A percentile compares a stretch with the other conserved stretches of the same genome.
phyloP scores from a whole-genome alignment of 192 early-diverging fungal species.

The Umbelopsis isabellina region DNA sequence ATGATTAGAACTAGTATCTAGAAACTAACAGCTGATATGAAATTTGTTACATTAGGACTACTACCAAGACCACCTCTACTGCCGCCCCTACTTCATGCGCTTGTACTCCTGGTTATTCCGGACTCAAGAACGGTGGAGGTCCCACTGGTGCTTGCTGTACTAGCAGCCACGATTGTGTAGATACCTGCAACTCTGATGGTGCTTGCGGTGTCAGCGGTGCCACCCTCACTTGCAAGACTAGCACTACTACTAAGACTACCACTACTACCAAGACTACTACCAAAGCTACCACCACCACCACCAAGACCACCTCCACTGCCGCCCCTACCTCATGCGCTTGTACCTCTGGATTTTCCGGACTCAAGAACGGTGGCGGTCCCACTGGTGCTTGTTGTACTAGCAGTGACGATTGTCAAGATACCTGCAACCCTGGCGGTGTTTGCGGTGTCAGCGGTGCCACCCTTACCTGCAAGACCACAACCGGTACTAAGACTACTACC shows the following conservation, averaged over 20 bases:
- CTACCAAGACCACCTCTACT: slow-evolving; percentile 13
- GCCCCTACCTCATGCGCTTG: not conserved
- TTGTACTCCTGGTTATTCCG: not conserved
- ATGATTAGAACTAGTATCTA: no score
- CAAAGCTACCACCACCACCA: slow-evolving; percentile 8
- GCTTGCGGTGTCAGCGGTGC: not conserved
- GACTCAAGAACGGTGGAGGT: not conserved
- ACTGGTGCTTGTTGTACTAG: not conserved
- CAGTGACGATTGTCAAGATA: not conserved
- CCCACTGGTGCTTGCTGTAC: not conserved
- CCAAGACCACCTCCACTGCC: not conserved
- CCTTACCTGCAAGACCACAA: not conserved
- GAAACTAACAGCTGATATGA: no score
- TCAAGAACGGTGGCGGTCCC: not conserved
- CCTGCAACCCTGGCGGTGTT: not conserved
- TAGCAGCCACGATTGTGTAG: not conserved
- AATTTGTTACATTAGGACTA: not conserved
- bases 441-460: not conserved
- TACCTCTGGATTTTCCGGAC: not conserved
- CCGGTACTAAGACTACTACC: slow-evolving; percentile 3
- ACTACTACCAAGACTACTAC: slow-evolving; percentile 14
- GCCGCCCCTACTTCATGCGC: slow-evolving; percentile 7
- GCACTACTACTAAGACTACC: not conserved
- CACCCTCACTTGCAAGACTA: not conserved
- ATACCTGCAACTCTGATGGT: not conserved